phyloP scores from a whole-genome alignment of 2,329 filamentous ascomycete species.

The Fusarium humuli region DNA sequence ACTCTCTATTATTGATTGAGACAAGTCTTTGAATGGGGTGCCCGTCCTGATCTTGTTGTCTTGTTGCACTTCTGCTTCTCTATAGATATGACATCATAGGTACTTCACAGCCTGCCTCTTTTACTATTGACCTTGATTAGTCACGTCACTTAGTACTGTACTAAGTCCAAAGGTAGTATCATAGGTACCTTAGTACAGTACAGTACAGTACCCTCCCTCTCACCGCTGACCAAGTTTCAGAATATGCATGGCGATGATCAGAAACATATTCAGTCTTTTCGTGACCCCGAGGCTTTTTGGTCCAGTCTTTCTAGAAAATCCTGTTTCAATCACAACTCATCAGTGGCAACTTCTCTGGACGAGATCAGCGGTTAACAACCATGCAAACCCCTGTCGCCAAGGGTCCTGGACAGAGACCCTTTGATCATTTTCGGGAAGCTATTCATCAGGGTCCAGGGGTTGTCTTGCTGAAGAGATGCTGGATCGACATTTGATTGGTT shows the following conservation, averaged over 20 bases:
- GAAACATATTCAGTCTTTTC: constrained; percentile 26
- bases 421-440: constrained; percentile 26
- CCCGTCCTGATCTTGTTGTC: background rate
- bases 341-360: constrained; percentile 36
- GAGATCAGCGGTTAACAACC: constrained; percentile 39
- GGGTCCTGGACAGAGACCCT: constrained; percentile 24
- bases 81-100: constrained; percentile 27
- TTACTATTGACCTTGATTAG: no score
- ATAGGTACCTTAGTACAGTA: no score
- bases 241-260: constrained; percentile 39
- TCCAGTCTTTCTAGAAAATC: constrained; percentile 34
- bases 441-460: constrained; percentile 21
- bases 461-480: constrained; percentile 17
- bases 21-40: background rate
- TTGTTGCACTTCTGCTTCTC: background rate
- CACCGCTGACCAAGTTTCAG: constrained; percentile 36
- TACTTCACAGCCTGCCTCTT: background rate
- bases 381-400: constrained; percentile 31
- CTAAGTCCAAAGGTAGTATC: no score
- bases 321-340: constrained; percentile 35
- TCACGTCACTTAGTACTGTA: no score
- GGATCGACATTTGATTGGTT: constrained; percentile 38
- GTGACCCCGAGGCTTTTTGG: constrained; percentile 6
- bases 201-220: background rate
- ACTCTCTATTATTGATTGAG: background rate